Base-by-base conservation (phyloP, 2,329 filamentous ascomycete species). In the Aspergillus pseudoterreus region DNA sequence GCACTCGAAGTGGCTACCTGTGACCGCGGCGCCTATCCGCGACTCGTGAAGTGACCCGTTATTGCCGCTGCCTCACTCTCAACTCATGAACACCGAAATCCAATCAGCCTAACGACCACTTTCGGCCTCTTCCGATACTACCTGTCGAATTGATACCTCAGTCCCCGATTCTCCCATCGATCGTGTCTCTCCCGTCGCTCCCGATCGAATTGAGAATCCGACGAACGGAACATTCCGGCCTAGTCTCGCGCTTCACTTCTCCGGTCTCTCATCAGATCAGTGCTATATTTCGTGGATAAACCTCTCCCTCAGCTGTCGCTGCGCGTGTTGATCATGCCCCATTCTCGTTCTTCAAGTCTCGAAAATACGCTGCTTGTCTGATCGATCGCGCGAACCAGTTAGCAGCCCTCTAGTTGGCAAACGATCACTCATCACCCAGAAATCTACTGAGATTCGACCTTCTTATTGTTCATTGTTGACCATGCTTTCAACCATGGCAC, bases 401-500 rank as follows among this genome's bases (percentile, higher is more conserved):
- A 15, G 21, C 32, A 41, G n/a, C 22, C 12, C 24, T 17, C 33
- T 4, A 22, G 14, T 10, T 38, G 30, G 35, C 19, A 33, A 11
- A 45, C 12, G 15, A 22, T n/a, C 4, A 14, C 12, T n/a, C 33
- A 30, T 30, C 27, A 30, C 27, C 27, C 8, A 30, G 6, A n/a
- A 17, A n/a, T 19, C 36, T 10, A 41, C 27, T 45, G 41, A 10
- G 19, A 15, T 42, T 39, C 43, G 24, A 15, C 24, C 51, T 22
- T 43, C 27, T 11, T 2, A 35, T 22, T 49, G 27, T 51, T 36
- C 15, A 21, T 42, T 35, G 38, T 50, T 52, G 47, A 54, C 36
- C 45, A 65, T 67, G 64, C 57, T 70, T 52, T 61, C 64, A 54
- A 64, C 66, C 43, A 73, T 73, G 68, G 57, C 59, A 50, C 69